A percentile compares a stretch with the other conserved stretches of the same genome.
These are phyloP conservation scores for Gossypium gossypioides DNA, from an alignment of 441 rosid species.

Conservation along the genomic window DNA sequence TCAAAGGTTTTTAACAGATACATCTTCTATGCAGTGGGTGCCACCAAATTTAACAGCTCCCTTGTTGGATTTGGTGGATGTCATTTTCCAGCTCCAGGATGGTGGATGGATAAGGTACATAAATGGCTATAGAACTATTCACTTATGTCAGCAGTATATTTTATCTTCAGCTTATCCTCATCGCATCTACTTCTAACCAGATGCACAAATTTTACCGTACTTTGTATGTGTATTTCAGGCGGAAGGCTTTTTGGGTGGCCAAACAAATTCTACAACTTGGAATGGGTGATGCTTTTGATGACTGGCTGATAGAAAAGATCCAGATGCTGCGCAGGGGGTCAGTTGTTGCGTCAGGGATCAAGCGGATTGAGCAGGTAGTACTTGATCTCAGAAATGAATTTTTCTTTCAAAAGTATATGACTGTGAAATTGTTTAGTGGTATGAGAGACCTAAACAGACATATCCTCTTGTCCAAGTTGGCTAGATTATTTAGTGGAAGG, in stretches of 20 bases:
- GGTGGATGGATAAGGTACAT: conserved; percentile 98
- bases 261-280: conserved; percentile 95
- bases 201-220: neutral
- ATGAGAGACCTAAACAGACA: neutral
- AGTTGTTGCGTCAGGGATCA: conserved; percentile 85
- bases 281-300: conserved; percentile 99
- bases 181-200: neutral
- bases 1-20: conserved; percentile 5
- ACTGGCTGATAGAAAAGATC: conserved; percentile 93
- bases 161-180: neutral
- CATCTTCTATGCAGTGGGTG: conserved; percentile 67
- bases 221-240: conserved; percentile 36
- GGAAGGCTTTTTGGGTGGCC: conserved; percentile 97
- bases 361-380: conserved; percentile 80
- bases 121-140: neutral
- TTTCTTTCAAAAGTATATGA: neutral
- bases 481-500: neutral
- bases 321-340: conserved; percentile 74
- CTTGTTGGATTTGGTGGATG: conserved; percentile 79
- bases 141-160: neutral
- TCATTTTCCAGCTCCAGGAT: conserved; percentile 90
- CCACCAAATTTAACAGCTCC: conserved; percentile 90
- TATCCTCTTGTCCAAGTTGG: neutral
- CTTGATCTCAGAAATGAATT: neutral
- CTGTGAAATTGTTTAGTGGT: neutral